Evolutionary conservation across 164 flowering plant genomes (phyloP), one percentile per base, ranked within the genome.

Genomic region (Litsea cubeba): DNA sequence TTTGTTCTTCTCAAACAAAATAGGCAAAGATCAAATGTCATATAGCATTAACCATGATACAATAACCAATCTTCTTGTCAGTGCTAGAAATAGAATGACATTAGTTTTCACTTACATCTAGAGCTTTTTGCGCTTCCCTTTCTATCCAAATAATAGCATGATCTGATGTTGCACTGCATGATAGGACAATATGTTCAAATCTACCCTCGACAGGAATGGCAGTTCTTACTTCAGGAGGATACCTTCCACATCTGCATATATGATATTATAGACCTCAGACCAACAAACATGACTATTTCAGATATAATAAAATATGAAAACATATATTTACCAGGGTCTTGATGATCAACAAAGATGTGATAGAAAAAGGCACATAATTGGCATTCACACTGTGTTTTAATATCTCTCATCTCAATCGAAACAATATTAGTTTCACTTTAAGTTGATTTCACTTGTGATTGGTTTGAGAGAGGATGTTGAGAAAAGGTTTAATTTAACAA

Each of bases 151-250:
- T 74, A 78, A 95, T 89, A 40, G 75, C 98, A 85, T 95, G 99
- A 84, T 95, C 99, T 50, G 98, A 84, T 75, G 96, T 90, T 26
- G 98, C 92, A 83, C 93, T 90, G 79, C 91, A 85, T 50, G 99
- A 93, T 71, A 95, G 81, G 49, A 95, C 97, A 74, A 95, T 91
- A 73, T 93, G 99, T 75, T 95, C 99, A 77, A 93, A 95, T 81
- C 99, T 87, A 72, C 89, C 99, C 63, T 93, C 97, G 65, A 95
- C 98, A 6, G 98, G 98, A 74, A 95, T 93, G 22, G 99, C 99
- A 71, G 99, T 93, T 80, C 97, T 87, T n/a, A 90, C 98, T 57
- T 91, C 98, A 7, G 99, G 99, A 77, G 99, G 97, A 84, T 62
- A 95, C 81, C 99, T 91, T 71, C 97, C 99, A 81, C 98, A 95